Conservation (phyloP, 495 filamentous ascomycete genomes). For the Penicillium manginii region DNA sequence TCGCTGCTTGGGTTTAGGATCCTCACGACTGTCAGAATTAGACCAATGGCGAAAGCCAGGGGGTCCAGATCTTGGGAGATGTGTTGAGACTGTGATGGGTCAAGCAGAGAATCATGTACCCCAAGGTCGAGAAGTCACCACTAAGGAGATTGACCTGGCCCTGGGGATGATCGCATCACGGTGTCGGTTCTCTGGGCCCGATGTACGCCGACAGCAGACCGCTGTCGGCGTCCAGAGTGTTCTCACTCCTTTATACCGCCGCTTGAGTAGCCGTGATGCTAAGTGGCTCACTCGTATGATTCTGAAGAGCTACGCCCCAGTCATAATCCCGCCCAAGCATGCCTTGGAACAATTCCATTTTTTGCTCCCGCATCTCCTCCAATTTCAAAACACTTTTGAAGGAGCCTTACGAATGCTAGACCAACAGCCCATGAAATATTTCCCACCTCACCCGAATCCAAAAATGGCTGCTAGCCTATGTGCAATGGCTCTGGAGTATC, state of each 20-base stretch:
- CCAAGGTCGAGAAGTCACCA: constrained; percentile 53
- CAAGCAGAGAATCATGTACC: constrained; percentile 58
- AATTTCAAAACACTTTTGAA: constrained; percentile 65
- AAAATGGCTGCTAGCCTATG: constrained; percentile 35
- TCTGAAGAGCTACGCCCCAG: constrained; percentile 71
- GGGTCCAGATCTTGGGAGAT: constrained; percentile 68
- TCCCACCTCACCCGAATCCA: constrained; percentile 45
- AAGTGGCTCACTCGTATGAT: constrained; percentile 90
- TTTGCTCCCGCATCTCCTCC: constrained; percentile 63
- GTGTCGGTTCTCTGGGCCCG: constrained; percentile 69
- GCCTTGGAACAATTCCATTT: constrained; percentile 57
- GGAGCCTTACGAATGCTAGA: constrained; percentile 52
- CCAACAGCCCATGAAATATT: constrained; percentile 41
- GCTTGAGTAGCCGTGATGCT: constrained; percentile 68
- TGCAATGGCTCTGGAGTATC: constrained; percentile 44
- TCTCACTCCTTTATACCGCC: constrained; percentile 59
- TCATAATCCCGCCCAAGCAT: constrained; percentile 53
- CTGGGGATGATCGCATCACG: constrained; percentile 66
- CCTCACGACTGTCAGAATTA: constrained; percentile 61
- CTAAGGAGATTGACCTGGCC: constrained; percentile 74
- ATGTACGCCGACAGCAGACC: constrained; percentile 54
- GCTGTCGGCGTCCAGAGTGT: constrained; percentile 48
- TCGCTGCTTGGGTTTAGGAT: constrained; percentile 63
- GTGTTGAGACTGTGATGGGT: constrained; percentile 67
- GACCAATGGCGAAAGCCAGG: constrained; percentile 61